Percentiles rank a stretch among this genome's conserved stretches.
Conservation (phyloP, 2,329 filamentous ascomycete species). For the Fusarium sp. region DNA sequence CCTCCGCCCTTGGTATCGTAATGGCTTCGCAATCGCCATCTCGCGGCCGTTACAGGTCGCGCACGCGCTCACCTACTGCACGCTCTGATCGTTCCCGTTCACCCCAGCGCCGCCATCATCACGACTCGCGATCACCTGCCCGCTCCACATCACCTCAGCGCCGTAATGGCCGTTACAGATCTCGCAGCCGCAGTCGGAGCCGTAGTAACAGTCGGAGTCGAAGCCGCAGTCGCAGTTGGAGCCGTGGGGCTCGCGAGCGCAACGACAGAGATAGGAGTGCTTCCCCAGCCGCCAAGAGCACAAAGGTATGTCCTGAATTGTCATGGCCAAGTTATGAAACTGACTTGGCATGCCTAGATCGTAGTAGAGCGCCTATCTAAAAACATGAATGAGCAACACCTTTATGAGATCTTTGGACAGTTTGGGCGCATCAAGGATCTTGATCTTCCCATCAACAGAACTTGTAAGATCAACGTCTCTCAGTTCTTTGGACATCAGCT, state of each 20-base stretch:
- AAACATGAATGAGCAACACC: constrained; percentile 89
- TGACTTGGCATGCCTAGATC: constrained; percentile 67
- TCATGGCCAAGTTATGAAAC: background rate
- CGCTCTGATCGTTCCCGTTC: constrained; percentile 52
- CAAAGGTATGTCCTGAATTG: constrained; percentile 58
- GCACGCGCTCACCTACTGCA: constrained; percentile 52
- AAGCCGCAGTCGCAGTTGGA: constrained; percentile 44
- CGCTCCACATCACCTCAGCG: constrained; percentile 49
- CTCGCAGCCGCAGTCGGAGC: constrained; percentile 47
- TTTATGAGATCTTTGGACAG: constrained; percentile 90
- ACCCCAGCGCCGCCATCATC: constrained; percentile 45
- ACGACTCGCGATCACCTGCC: constrained; percentile 51
- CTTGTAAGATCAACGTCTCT: constrained; percentile 68
- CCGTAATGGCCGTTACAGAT: constrained; percentile 51
- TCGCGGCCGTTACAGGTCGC: constrained; percentile 50
- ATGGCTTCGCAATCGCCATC: constrained; percentile 51
- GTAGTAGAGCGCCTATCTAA: constrained; percentile 96
- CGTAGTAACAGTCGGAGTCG: constrained; percentile 18
- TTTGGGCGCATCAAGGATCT: constrained; percentile 90
- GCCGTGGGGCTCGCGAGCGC: constrained; percentile 48
- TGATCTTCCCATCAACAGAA: constrained; percentile 88
- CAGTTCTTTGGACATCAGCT: constrained; percentile 19
- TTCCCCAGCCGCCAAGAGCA: constrained; percentile 58
- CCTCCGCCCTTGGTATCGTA: background rate
- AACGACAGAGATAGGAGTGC: constrained; percentile 53